Evolutionary conservation across 441 rosid species (phyloP).

Genomic region (Geranium incanum): DNA sequence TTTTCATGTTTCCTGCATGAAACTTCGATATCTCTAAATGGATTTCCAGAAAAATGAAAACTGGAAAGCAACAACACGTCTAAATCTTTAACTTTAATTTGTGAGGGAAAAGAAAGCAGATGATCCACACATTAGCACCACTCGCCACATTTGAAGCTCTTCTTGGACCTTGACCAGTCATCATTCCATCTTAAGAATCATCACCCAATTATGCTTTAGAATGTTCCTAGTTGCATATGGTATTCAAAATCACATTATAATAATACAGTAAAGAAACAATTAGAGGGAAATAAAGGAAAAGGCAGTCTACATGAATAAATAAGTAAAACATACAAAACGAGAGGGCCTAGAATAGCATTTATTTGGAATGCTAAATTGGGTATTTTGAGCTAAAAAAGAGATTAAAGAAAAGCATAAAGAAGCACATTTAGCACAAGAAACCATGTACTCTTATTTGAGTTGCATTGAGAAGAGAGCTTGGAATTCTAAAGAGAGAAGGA

Average conservation of each 20-base stretch:
- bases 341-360: slow-evolving; percentile 27
- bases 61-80: slow-evolving; percentile 15
- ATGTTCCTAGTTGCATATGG: slow-evolving; percentile 54
- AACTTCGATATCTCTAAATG: not conserved
- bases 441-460: slow-evolving; percentile 36
- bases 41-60: slow-evolving; percentile 8
- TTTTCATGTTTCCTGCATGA: not conserved
- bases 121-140: slow-evolving; percentile 26
- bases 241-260: slow-evolving; percentile 21
- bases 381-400: slow-evolving; percentile 29
- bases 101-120: slow-evolving; percentile 22
- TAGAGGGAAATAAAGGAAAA: slow-evolving; percentile 35
- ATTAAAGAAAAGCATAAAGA: slow-evolving; percentile 43
- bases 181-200: slow-evolving; percentile 21
- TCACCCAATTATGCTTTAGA: slow-evolving; percentile 40
- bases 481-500: slow-evolving; percentile 52
- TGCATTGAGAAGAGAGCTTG: slow-evolving; percentile 62
- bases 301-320: slow-evolving; percentile 27
- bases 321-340: slow-evolving; percentile 13
- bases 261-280: slow-evolving; percentile 25
- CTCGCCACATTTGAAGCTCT: slow-evolving; percentile 23
- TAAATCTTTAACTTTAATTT: slow-evolving; percentile 23
- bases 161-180: slow-evolving; percentile 29
- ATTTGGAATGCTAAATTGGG: slow-evolving; percentile 32
- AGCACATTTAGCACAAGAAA: slow-evolving; percentile 47